A percentile compares a stretch with the other conserved stretches of the same genome.
Conservation (phyloP, 2,329 filamentous ascomycete genomes). For the Penicillium digitatum region DNA sequence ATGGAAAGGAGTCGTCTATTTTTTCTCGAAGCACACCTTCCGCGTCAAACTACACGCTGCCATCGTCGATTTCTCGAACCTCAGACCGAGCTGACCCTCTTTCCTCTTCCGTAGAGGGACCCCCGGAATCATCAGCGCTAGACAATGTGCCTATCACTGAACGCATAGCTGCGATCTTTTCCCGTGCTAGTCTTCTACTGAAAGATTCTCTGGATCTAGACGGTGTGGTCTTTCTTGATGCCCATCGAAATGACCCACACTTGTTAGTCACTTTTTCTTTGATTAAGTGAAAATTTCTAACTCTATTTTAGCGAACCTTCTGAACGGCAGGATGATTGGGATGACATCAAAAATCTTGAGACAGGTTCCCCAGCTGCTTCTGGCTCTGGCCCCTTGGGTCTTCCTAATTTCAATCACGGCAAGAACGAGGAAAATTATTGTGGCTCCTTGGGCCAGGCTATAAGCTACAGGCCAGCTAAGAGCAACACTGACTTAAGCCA, state of each 20-base stretch:
- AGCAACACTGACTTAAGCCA: neutral
- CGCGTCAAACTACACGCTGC: neutral
- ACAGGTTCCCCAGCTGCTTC: neutral
- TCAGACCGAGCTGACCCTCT: neutral
- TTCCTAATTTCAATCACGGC: neutral
- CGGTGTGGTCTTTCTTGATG: slow-evolving; percentile 35
- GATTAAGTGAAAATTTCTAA: neutral
- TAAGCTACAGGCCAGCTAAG: slow-evolving; percentile 1
- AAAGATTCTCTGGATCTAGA: slow-evolving; percentile 43
- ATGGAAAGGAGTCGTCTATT: neutral
- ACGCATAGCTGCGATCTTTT: slow-evolving; percentile 34
- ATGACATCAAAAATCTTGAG: slow-evolving; percentile 13
- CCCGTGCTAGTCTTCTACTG: slow-evolving; percentile 44
- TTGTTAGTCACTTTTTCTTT: slow-evolving; percentile 16
- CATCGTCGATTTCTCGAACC: slow-evolving; percentile 4
- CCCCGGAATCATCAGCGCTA: neutral
- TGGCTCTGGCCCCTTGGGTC: neutral
- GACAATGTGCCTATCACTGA: slow-evolving; percentile 15
- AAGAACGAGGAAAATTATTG: slow-evolving; percentile 13
- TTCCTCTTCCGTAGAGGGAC: neutral
- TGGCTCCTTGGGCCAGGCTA: slow-evolving; percentile 19
- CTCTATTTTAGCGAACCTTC: slow-evolving; percentile 13
- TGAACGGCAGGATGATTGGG: slow-evolving; percentile 21
- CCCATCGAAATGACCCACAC: slow-evolving; percentile 21
- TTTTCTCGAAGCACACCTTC: neutral